phyloP scores from a whole-genome alignment of 2,329 filamentous ascomycete genomes.

The Aspergillus jensenii region DNA sequence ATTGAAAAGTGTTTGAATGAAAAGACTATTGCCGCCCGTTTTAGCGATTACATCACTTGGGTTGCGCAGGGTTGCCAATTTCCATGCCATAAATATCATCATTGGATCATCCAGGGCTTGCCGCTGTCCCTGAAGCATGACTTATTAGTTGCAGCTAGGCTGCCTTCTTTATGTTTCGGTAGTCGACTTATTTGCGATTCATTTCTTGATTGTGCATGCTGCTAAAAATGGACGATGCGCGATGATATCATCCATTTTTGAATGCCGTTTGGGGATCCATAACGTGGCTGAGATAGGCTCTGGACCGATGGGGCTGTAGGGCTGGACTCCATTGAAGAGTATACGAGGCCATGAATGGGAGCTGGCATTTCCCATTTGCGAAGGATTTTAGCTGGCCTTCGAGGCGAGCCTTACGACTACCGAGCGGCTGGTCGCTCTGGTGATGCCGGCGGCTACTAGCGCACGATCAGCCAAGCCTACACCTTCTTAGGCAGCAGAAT shows the following conservation, averaged over 20 bases:
- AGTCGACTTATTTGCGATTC: neutral
- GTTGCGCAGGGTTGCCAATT: neutral
- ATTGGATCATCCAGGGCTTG: neutral
- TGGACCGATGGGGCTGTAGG: constrained; percentile 5
- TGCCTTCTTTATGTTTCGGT: neutral
- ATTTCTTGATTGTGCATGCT: neutral
- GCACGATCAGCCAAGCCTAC: neutral
- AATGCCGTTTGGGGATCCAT: neutral
- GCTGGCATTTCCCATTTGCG: neutral
- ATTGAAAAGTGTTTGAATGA: no score
- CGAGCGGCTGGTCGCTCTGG: neutral
- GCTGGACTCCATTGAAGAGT: neutral
- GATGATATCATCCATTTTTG: constrained; percentile 2
- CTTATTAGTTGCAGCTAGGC: neutral
- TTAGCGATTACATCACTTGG: neutral
- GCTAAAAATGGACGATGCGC: neutral
- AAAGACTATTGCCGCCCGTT: no score
- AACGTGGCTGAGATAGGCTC: constrained; percentile 1
- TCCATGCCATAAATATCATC: neutral
- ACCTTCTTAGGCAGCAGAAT: constrained; percentile 3
- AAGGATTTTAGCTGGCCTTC: neutral
- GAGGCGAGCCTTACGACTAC: neutral
- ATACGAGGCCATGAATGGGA: neutral
- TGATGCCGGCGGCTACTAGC: constrained; percentile 4
- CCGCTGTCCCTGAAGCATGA: neutral